These are phyloP conservation scores for Raddia guianensis DNA, from an alignment of 176 grass and related monocot genomes.

Conservation along the genomic window DNA sequence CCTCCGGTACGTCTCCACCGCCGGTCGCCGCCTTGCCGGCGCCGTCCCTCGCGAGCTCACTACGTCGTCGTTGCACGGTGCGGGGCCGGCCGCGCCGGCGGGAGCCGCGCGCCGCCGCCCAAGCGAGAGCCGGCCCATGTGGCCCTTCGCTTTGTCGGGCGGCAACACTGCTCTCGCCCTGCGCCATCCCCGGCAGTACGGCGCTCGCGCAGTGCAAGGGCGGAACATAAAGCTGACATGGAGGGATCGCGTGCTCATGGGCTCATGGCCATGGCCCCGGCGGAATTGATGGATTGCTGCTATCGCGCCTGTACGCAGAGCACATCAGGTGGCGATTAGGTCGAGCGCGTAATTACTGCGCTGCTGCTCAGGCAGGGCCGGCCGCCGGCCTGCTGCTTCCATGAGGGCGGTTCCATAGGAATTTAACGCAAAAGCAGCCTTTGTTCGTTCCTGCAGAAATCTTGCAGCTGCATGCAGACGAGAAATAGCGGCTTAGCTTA, in stretches of 20 bases:
- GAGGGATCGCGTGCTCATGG: neutral
- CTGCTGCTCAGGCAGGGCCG: neutral
- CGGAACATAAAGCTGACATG: neutral
- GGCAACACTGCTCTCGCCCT: slow-evolving; percentile 14
- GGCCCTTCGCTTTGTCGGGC: slow-evolving; percentile 37
- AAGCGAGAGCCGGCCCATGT: slow-evolving; percentile 53
- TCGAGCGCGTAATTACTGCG: neutral
- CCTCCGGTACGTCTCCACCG: neutral
- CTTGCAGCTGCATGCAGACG: neutral
- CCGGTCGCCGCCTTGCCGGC: neutral
- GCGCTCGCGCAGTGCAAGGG: too few species aligned
- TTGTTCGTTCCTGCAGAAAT: neutral
- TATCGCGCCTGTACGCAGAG: neutral
- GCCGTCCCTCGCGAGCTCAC: neutral
- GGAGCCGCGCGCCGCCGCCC: slow-evolving; percentile 41
- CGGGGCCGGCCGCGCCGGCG: slow-evolving; percentile 12
- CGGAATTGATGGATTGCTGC: neutral
- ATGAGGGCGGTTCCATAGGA: neutral
- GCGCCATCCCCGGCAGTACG: neutral
- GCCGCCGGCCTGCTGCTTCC: neutral
- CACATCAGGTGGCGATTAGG: neutral
- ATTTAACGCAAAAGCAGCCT: neutral
- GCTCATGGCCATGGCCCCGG: too few species aligned
- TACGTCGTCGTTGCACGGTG: neutral
- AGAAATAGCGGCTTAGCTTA: neutral